Evolutionary conservation across 1,284 basidiomycete species (phyloP).

Genomic region (Phenoliferia sp.): DNA sequence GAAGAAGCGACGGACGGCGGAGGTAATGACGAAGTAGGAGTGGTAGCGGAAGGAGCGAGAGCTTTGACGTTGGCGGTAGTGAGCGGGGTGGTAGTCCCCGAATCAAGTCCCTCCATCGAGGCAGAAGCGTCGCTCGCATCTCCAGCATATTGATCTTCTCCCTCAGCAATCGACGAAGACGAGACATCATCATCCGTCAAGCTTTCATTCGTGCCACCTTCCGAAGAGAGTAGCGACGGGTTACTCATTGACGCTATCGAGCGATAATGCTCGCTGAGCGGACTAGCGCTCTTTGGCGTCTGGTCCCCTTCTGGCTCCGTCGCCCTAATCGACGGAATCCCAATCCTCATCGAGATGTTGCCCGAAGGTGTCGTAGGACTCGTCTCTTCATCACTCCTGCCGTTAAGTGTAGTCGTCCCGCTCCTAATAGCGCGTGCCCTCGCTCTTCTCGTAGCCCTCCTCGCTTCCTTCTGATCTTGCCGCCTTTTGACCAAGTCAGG

Average conservation of each 20-base stretch:
- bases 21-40: neutral
- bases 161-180: slow-evolving; percentile 1
- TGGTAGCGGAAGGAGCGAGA: neutral
- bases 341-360: neutral
- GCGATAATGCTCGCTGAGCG: neutral
- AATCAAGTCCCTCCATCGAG: neutral
- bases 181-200: slow-evolving; percentile 3
- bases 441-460: slow-evolving; percentile 22
- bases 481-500: slow-evolving; percentile 36
- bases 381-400: neutral
- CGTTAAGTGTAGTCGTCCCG: neutral
- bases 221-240: slow-evolving; percentile 8
- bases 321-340: neutral
- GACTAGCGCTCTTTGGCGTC: neutral
- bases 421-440: slow-evolving; percentile 23
- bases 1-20: neutral
- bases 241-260: slow-evolving; percentile 8
- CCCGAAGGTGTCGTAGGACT: neutral
- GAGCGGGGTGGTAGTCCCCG: slow-evolving; percentile 6
- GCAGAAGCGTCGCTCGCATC: neutral
- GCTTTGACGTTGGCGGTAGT: slow-evolving; percentile 19
- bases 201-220: slow-evolving; percentile 8
- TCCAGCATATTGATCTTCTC: slow-evolving; percentile 1
- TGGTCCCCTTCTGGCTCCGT: neutral
- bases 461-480: slow-evolving; percentile 30